Evolutionary conservation across 306 rosid species (phyloP).

Genomic region (Dalbergia oliveri): DNA sequence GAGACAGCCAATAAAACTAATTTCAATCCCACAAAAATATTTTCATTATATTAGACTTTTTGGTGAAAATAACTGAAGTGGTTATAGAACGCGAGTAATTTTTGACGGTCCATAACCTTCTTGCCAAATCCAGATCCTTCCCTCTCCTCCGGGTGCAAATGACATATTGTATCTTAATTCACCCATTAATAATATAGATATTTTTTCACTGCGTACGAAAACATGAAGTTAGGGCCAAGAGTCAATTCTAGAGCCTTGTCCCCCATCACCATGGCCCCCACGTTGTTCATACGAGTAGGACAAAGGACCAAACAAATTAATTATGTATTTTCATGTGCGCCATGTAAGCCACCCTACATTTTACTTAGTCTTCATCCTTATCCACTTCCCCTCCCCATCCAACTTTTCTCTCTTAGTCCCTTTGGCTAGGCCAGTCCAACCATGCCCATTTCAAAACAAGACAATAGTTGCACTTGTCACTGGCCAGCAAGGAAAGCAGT

Average conservation of each 20-base stretch:
- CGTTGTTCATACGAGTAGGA: constrained; percentile 43
- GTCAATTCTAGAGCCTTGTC: neutral
- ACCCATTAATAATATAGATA: no score
- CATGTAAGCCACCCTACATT: constrained; percentile 24
- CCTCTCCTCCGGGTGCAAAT: neutral
- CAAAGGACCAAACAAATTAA: constrained; percentile 8
- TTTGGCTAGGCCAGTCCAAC: neutral
- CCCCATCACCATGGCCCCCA: constrained; percentile 20
- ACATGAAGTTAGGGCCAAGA: neutral
- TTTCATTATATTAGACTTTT: neutral
- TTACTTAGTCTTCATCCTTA: constrained; percentile 60
- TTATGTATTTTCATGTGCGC: neutral
- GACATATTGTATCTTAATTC: no score
- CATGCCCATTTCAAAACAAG: neutral
- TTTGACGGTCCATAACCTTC: no score
- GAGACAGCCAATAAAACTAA: neutral
- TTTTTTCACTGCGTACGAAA: neutral
- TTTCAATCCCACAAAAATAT: neutral
- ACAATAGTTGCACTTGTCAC: neutral
- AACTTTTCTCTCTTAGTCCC: neutral
- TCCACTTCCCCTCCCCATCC: constrained; percentile 39
- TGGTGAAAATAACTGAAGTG: neutral
- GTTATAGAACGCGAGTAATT: neutral
- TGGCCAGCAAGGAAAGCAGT: constrained; percentile 28
- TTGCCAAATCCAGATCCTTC: neutral